A percentile compares a stretch with the other conserved stretches of the same genome.
These are phyloP conservation scores for Quercus suber DNA, from an alignment of 306 rosid species.

Conservation along the genomic window DNA sequence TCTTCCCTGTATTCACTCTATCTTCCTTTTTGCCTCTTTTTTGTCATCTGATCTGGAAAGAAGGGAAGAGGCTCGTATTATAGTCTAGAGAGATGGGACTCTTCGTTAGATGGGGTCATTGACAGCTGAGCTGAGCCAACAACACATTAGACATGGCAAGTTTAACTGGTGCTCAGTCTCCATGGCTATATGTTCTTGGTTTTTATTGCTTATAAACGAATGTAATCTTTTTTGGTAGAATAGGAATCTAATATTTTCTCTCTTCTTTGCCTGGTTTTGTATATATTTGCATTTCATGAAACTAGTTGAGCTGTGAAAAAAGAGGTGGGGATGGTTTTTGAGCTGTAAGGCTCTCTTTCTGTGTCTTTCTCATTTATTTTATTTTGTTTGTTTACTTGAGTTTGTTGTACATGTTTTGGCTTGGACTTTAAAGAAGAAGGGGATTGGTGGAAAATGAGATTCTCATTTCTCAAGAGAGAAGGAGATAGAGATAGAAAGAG, in stretches of 20 bases:
- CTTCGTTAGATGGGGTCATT: constrained; percentile 30
- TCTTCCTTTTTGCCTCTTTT: constrained; percentile 32
- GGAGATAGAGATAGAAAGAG: background rate
- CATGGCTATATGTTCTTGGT: constrained; percentile 17
- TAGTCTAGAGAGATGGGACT: constrained; percentile 19
- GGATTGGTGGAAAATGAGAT: constrained; percentile 20
- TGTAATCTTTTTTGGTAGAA: constrained; percentile 1
- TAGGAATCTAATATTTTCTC: background rate
- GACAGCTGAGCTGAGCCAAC: constrained; percentile 33
- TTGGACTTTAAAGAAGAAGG: constrained; percentile 25
- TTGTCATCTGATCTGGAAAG: constrained; percentile 43
- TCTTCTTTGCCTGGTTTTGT: background rate
- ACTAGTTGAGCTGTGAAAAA: constrained; percentile 1
- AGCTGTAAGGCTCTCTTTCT: constrained; percentile 17
- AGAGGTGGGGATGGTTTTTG: constrained; percentile 21
- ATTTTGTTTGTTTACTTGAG: constrained; percentile 20
- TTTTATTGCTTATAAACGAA: constrained; percentile 5
- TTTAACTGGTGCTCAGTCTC: constrained; percentile 6
- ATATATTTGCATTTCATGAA: background rate
- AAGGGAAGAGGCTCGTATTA: constrained; percentile 17
- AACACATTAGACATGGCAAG: constrained; percentile 19
- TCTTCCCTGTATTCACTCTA: constrained; percentile 22
- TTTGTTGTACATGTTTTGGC: constrained; percentile 13
- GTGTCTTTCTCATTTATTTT: constrained; percentile 2
- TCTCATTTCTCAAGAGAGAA: constrained; percentile 19